Conservation (phyloP, 305 asterid species). For the Solanum hybrid region DNA sequence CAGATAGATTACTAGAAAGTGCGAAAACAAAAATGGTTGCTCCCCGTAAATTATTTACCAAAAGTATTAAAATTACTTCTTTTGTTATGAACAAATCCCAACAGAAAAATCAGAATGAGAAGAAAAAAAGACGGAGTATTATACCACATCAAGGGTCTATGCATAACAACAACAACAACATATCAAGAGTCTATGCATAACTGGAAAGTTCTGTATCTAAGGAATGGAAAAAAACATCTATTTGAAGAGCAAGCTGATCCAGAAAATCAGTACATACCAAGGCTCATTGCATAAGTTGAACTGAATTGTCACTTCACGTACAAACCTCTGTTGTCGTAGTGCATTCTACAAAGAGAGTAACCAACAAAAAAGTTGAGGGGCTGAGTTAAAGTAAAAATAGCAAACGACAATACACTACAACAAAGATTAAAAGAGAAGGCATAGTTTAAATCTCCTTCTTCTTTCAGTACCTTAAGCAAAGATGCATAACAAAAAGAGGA, state of each 20-base stretch:
- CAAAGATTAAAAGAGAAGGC: neutral
- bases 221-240: neutral
- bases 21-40: neutral
- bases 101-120: neutral
- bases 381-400: neutral
- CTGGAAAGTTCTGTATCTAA: neutral
- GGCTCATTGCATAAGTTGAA: slow-evolving; percentile 96
- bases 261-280: slow-evolving; percentile 45
- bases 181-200: neutral
- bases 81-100: neutral
- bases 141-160: neutral
- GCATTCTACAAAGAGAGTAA: slow-evolving; percentile 55
- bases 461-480: neutral
- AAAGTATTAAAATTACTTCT: neutral
- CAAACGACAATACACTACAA: neutral
- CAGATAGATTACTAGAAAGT: neutral
- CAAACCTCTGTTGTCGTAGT: slow-evolving; percentile 76
- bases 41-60: neutral
- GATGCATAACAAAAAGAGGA: neutral
- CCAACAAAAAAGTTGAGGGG: neutral
- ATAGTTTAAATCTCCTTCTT: neutral
- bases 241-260: neutral
- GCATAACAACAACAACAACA: neutral
- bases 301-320: slow-evolving; percentile 83
- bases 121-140: neutral